A percentile compares a stretch with the other conserved stretches of the same genome.
These are phyloP conservation scores for Aureobasidium vineae DNA, from an alignment of 2,329 filamentous ascomycete genomes.

Conservation along the genomic window DNA sequence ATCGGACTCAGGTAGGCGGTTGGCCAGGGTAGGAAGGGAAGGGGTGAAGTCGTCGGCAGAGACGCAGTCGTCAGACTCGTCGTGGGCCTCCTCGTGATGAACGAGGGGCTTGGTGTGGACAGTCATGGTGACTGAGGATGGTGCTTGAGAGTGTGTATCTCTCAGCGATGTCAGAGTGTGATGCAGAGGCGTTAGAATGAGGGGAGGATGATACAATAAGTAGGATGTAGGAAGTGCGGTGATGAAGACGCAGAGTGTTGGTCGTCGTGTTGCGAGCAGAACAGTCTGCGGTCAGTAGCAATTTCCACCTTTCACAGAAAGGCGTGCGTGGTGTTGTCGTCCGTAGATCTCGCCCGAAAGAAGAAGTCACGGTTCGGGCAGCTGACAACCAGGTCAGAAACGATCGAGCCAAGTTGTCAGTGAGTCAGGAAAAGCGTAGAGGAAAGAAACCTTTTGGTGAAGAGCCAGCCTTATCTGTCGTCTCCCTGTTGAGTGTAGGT, in stretches of 20 bases:
- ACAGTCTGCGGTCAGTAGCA: constrained; percentile 7
- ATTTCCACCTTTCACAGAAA: constrained; percentile 8
- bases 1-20: constrained; percentile 7
- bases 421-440: neutral
- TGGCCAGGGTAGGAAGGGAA: constrained; percentile 14
- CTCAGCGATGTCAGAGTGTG: constrained; percentile 15
- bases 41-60: constrained; percentile 11
- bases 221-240: neutral
- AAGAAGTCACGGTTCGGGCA: constrained; percentile 10
- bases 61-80: constrained; percentile 5
- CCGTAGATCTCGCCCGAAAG: constrained; percentile 2
- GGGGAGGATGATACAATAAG: neutral
- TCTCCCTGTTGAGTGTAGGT: neutral
- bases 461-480: neutral
- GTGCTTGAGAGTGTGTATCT: neutral
- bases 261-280: constrained; percentile 5
- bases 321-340: neutral
- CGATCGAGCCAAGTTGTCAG: constrained; percentile 8
- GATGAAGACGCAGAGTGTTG: constrained; percentile 15
- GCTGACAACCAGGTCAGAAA: constrained; percentile 21
- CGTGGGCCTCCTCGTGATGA: constrained; percentile 6
- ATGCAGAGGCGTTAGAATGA: neutral
- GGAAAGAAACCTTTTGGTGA: neutral
- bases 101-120: constrained; percentile 5
- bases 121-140: neutral